A percentile compares a stretch with the other conserved stretches of the same genome.
phyloP scores from a whole-genome alignment of 257 asterid genomes.

The Nicotiana attenuata region DNA sequence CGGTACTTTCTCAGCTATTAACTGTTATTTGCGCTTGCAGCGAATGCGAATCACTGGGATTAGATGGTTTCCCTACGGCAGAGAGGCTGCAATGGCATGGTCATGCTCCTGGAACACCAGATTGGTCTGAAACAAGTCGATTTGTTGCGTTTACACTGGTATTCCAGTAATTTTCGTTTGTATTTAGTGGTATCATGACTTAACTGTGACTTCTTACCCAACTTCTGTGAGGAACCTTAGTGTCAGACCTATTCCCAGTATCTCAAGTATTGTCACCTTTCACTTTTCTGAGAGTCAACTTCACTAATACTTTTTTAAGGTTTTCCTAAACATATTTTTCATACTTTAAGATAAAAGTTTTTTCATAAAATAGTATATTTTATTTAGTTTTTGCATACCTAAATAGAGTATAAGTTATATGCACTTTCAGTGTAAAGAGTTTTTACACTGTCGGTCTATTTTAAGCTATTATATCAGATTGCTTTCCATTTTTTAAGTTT shows the following conservation, averaged over 20 bases:
- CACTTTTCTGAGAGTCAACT: neutral
- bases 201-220: neutral
- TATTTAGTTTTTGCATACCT: too few relatives aligned
- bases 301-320: neutral
- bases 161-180: neutral
- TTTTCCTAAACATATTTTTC: neutral
- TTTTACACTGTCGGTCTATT: too few relatives aligned
- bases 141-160: slow-evolving; percentile 91
- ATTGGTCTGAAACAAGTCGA: slow-evolving; percentile 86
- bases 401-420: too few relatives aligned
- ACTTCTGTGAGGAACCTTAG: neutral
- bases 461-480: too few relatives aligned
- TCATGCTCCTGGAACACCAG: slow-evolving; percentile 73
- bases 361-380: neutral
- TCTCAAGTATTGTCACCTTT: neutral
- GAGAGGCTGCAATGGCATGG: slow-evolving; percentile 96
- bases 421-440: too few relatives aligned
- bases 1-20: neutral
- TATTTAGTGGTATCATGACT: neutral
- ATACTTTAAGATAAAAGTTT: neutral
- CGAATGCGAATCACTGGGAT: slow-evolving; percentile 88
- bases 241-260: neutral
- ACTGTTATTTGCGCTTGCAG: slow-evolving; percentile 31
- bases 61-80: slow-evolving; percentile 81
- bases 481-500: too few relatives aligned